Evolutionary conservation across 2,329 filamentous ascomycete species (phyloP).

Genomic region (Juglanconis oblonga): DNA sequence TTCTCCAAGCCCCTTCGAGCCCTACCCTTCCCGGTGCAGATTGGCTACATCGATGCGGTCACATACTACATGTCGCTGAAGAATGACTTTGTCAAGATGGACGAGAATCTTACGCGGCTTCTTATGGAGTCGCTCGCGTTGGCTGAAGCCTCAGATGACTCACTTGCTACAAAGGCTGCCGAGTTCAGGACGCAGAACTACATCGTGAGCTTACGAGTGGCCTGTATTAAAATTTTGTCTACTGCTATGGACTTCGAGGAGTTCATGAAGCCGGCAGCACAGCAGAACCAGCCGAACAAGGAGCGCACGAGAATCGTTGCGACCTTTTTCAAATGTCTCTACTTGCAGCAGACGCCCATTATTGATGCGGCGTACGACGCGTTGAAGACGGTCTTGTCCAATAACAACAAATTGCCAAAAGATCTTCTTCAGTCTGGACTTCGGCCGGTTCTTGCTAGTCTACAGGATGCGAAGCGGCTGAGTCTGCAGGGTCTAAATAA

Average conservation of each 20-base stretch:
- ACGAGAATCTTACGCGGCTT: conserved; percentile 84
- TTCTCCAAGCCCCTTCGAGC: conserved; percentile 93
- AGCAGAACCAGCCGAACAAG: conserved; percentile 53
- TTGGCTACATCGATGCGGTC: conserved; percentile 96
- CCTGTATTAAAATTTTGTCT: conserved; percentile 88
- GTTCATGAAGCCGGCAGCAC: conserved; percentile 63
- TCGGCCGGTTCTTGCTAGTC: conserved; percentile 90
- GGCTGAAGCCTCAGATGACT: conserved; percentile 92
- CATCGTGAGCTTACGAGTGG: conserved; percentile 86
- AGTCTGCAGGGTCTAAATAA: conserved; percentile 89
- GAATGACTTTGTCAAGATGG: conserved; percentile 84
- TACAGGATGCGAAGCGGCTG: conserved; percentile 89
- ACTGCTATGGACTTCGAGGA: conserved; percentile 93
- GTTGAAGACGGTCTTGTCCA: conserved; percentile 79
- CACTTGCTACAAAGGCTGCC: conserved; percentile 83
- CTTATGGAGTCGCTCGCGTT: conserved; percentile 91
- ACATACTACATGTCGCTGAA: conserved; percentile 92
- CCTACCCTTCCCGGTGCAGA: conserved; percentile 90
- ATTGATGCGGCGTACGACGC: conserved; percentile 93
- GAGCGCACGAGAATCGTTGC: conserved; percentile 74
- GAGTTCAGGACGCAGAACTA: conserved; percentile 95
- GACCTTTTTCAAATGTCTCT: conserved; percentile 97
- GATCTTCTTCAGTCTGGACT: conserved; percentile 92
- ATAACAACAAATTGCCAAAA: conserved; percentile 90
- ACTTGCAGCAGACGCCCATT: conserved; percentile 87